phyloP scores from a whole-genome alignment of 129 eudicot genomes.

The Mikania micrantha region DNA sequence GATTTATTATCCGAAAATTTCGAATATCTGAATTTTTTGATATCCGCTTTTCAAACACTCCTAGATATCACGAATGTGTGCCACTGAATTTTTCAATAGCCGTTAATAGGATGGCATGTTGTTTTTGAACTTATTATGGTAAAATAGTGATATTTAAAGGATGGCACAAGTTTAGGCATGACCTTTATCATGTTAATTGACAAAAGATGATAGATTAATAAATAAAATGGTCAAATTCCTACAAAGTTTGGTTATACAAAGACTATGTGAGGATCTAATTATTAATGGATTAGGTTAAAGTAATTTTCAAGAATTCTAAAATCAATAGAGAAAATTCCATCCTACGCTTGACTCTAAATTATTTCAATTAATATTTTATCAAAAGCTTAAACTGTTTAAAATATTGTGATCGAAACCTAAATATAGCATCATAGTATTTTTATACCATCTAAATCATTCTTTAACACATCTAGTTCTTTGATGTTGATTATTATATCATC shows the following conservation, averaged over 20 bases:
- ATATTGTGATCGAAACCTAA: background rate
- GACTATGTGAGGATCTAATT: constrained; percentile 11
- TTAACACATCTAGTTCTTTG: constrained; percentile 2
- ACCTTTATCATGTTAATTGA: background rate
- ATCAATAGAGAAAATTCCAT: background rate
- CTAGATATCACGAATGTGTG: too few relatives aligned
- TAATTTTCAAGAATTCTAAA: background rate
- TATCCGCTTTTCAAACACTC: too few relatives aligned
- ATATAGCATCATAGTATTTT: background rate
- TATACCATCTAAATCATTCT: too few relatives aligned
- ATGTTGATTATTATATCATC: constrained; percentile 22
- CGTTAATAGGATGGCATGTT: too few relatives aligned
- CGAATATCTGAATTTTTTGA: too few relatives aligned
- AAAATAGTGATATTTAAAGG: background rate
- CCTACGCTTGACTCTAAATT: constrained; percentile 1
- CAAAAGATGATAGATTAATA: background rate
- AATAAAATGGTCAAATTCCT: constrained; percentile 17
- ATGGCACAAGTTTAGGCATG: background rate
- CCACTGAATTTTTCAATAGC: too few relatives aligned
- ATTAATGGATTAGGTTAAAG: background rate
- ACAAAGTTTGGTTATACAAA: background rate
- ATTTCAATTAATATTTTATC: background rate
- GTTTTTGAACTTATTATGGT: background rate
- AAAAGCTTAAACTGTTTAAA: background rate
- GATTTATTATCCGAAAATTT: too few relatives aligned